Base-by-base conservation (phyloP, 2,329 filamentous ascomycete genomes). In the Zymoseptoria brevis region DNA sequence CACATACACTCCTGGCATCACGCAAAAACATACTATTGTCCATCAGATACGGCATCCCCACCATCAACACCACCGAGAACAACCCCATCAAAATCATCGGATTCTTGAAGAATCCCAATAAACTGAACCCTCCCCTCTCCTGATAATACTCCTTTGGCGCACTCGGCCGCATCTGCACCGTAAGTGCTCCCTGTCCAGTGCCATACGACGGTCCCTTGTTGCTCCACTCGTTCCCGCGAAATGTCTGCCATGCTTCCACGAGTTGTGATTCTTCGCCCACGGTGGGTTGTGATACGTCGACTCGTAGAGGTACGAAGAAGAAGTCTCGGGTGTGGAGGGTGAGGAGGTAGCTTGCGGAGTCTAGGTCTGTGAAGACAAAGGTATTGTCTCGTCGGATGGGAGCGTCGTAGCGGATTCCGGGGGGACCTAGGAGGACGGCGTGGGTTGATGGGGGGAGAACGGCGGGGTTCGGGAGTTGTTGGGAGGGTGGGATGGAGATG, bases 1-100 rank as follows among this genome's bases (percentile, higher is more conserved):
- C 26, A 9, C 29, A 54, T 13, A 29, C 4, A 7, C 1, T 21
- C 29, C 48, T 35, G 8, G 24, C 11, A 8, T 19, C 13, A 16
- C 21, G n/a, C 7, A 26, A 26, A 26, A 22, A 83, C 90, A 63
- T 84, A 96, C 92, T 96, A 73, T 94, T 96, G 55, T 97, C 92
- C 78, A 97, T 86, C 58, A 99, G 75, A 75, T 96, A 94, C 13
- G 94, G 94, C 88, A 97, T 90, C 66, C 92, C 92, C 68, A 97
- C 82, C 63, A 96, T 91, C 65, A 96, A 79, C 4, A 78, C 86
- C 79, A 96, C 84, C 62, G 87, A 90, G 48, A 94, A 85, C 35
- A 96, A 76, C 4, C 88, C 91, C 79, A 99, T 87, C 61, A 99
- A 81, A 64, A 97, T 96, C 91, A 97, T 97, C 3, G 94, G 94